phyloP scores from a whole-genome alignment of 2,329 filamentous ascomycete species.

The Aureobasidium sp. region DNA sequence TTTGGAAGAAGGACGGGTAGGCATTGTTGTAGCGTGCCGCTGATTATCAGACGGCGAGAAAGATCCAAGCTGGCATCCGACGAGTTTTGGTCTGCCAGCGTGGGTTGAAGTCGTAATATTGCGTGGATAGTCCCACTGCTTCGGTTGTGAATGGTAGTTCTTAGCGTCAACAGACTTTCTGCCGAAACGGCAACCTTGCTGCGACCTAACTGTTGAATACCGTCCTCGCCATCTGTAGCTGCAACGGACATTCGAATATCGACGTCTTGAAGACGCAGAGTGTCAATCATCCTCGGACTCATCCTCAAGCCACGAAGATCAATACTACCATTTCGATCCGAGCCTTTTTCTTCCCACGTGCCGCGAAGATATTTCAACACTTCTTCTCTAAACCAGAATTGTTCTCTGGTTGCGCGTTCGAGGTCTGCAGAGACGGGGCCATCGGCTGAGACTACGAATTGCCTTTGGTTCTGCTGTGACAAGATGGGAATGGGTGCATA shows the following conservation, averaged over 20 bases:
- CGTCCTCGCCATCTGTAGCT: constrained; percentile 17
- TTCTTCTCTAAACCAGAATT: constrained; percentile 85
- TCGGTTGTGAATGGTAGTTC: constrained; percentile 67
- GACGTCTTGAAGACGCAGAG: constrained; percentile 67
- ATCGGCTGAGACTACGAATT: constrained; percentile 80
- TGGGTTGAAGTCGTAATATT: constrained; percentile 68
- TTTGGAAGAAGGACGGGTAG: constrained; percentile 57
- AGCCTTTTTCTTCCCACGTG: constrained; percentile 60
- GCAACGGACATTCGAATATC: constrained; percentile 23
- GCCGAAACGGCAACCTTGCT: constrained; percentile 43
- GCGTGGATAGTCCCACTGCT: constrained; percentile 61
- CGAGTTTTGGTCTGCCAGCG: constrained; percentile 61
- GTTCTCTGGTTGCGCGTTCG: constrained; percentile 70
- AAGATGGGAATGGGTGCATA: constrained; percentile 72
- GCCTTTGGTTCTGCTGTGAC: constrained; percentile 75
- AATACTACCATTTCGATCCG: constrained; percentile 57
- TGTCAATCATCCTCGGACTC: constrained; percentile 72
- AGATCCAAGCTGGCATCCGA: constrained; percentile 70
- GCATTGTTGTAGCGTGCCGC: constrained; percentile 71
- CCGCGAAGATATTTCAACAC: constrained; percentile 65
- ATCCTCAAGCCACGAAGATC: constrained; percentile 72
- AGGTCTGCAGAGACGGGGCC: constrained; percentile 66
- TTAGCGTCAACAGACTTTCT: constrained; percentile 63
- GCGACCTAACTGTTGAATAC: constrained; percentile 36
- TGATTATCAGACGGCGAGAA: constrained; percentile 75